Conservation (phyloP, 805 yeast genomes). For the Saccharomycopsis schoenii region DNA sequence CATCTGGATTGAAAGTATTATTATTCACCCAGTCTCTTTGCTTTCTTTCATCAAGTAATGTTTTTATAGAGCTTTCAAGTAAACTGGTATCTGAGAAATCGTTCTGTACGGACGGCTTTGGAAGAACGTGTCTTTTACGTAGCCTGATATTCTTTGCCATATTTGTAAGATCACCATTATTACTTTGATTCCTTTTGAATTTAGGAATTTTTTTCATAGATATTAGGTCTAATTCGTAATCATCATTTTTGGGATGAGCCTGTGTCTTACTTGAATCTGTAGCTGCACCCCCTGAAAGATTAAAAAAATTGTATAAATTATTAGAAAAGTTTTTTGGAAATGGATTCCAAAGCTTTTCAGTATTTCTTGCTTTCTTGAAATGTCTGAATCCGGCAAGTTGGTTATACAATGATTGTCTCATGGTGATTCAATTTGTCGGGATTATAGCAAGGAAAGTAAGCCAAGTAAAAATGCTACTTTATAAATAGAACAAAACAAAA, state of each 20-base stretch:
- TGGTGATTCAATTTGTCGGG: background rate
- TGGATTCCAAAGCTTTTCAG: background rate
- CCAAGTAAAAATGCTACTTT: background rate
- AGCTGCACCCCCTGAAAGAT: background rate
- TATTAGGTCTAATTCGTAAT: constrained; percentile 5
- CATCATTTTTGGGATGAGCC: background rate
- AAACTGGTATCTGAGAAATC: background rate
- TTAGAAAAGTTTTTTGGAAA: background rate
- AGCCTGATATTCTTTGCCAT: background rate
- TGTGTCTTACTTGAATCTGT: background rate
- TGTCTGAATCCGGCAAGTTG: background rate
- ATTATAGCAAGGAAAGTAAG: background rate
- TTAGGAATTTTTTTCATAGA: background rate
- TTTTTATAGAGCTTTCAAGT: background rate
- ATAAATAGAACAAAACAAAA: background rate
- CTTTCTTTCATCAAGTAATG: background rate
- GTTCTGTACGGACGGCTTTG: background rate
- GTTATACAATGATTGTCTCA: background rate
- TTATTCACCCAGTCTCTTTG: background rate
- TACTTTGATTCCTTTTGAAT: background rate
- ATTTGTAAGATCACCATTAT: background rate
- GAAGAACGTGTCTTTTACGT: background rate
- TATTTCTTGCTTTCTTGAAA: background rate
- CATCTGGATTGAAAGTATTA: background rate
- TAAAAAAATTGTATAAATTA: background rate